A percentile compares a stretch with the other conserved stretches of the same genome.
Conservation (phyloP, 2,329 filamentous ascomycete genomes). For the Claviceps fusiformis region DNA sequence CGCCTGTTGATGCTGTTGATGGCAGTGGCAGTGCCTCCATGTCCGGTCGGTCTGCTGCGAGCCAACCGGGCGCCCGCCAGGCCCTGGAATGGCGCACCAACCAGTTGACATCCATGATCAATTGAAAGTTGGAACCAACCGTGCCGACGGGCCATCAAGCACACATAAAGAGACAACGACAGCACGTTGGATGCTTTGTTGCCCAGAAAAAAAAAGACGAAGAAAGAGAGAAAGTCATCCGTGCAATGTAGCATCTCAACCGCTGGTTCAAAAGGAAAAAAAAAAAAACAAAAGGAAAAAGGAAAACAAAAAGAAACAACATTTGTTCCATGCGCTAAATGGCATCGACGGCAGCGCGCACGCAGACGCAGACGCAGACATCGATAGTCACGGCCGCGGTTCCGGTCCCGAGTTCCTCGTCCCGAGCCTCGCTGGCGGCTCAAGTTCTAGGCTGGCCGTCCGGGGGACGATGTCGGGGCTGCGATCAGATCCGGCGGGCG, state of each 20-base stretch:
- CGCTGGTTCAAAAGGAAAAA: not conserved
- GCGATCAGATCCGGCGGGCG: conserved; percentile 3
- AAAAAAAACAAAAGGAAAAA: no score
- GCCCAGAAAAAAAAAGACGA: not conserved
- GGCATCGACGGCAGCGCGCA: not conserved
- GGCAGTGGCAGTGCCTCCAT: no score
- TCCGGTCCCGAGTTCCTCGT: not conserved
- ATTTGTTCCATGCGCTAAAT: not conserved
- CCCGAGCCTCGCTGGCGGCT: not conserved
- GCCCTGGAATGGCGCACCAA: not conserved
- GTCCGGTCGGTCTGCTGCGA: no score
- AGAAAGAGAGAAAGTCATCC: no score
- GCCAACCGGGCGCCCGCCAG: no score
- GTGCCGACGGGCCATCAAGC: no score
- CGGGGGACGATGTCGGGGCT: conserved; percentile 3
- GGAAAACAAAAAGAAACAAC: no score
- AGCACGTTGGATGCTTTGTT: not conserved
- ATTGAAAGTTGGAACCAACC: no score
- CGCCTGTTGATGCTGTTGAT: no score
- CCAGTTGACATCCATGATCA: no score
- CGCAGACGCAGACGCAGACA: not conserved
- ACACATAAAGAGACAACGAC: not conserved
- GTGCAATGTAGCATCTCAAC: not conserved
- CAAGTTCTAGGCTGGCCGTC: not conserved
- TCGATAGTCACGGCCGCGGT: not conserved